Conservation (phyloP, 2,329 filamentous ascomycete genomes). For the Xylariaceae sp. region DNA sequence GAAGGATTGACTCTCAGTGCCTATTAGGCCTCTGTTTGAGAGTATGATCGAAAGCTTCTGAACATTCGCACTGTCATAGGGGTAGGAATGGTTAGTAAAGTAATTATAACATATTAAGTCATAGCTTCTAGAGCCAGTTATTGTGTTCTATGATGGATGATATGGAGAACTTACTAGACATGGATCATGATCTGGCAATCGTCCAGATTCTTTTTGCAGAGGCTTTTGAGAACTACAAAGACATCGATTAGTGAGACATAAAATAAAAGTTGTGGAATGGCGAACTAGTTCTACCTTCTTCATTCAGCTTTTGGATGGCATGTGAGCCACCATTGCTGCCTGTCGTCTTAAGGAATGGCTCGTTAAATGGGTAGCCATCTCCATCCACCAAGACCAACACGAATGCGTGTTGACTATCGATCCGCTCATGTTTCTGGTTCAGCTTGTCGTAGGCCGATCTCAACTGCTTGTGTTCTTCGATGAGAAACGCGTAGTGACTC, state of each 20-base stretch:
- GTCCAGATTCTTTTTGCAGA: slow-evolving; percentile 45
- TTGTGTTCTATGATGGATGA: not conserved
- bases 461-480: slow-evolving; percentile 52
- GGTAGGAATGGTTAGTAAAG: not conserved
- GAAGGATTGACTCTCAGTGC: slow-evolving; percentile 53
- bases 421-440: slow-evolving; percentile 49
- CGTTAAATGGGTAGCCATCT: slow-evolving; percentile 56
- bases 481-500: slow-evolving; percentile 36
- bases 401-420: slow-evolving; percentile 52
- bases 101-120: not conserved
- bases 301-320: slow-evolving; percentile 51
- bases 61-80: slow-evolving; percentile 41
- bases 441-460: slow-evolving; percentile 57
- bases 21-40: slow-evolving; percentile 44
- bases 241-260: not conserved
- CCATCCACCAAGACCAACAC: slow-evolving; percentile 60
- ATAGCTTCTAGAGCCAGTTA: not conserved
- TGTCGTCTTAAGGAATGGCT: slow-evolving; percentile 42
- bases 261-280: not conserved
- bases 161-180: slow-evolving; percentile 35
- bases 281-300: slow-evolving; percentile 23
- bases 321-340: slow-evolving; percentile 51
- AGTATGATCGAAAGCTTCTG: slow-evolving; percentile 48
- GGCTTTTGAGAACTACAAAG: slow-evolving; percentile 38
- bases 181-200: slow-evolving; percentile 52